These are phyloP conservation scores for Epichloe sp. DNA, from an alignment of 2,329 filamentous ascomycete species.

Conservation along the genomic window DNA sequence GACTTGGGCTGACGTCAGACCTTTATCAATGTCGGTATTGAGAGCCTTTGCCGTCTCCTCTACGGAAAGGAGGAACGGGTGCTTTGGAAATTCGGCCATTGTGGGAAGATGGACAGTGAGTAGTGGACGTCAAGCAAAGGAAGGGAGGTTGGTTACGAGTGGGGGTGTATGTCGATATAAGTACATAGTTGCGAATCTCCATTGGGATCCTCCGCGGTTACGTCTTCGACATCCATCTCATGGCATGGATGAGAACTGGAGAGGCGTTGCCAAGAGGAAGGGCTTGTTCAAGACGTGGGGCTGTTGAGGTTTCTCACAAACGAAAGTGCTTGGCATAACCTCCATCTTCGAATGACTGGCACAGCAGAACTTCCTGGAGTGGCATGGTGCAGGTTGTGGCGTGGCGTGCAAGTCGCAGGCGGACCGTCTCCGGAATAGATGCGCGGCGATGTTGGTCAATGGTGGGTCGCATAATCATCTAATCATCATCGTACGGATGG, in stretches of 20 bases:
- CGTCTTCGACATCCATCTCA: background rate
- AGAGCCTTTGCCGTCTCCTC: slow-evolving; percentile 50
- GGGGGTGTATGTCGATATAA: background rate
- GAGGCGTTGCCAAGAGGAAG: slow-evolving; percentile 1
- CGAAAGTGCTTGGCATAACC: slow-evolving; percentile 1
- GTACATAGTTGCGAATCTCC: background rate
- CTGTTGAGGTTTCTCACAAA: background rate
- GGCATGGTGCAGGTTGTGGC: background rate
- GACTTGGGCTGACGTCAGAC: slow-evolving; percentile 49
- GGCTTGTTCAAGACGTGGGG: background rate
- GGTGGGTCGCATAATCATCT: background rate
- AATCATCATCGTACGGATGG: background rate
- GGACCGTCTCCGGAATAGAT: background rate
- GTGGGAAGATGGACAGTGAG: slow-evolving; percentile 8
- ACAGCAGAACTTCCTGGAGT: background rate
- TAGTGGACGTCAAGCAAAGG: background rate
- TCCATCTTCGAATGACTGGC: background rate
- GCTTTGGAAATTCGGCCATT: slow-evolving; percentile 33
- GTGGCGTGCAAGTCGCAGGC: background rate
- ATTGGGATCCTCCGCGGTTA: background rate
- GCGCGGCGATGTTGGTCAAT: background rate
- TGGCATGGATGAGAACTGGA: background rate
- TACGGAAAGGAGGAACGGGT: slow-evolving; percentile 48
- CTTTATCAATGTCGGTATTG: slow-evolving; percentile 51
- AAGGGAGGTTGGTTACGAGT: background rate